Conservation (phyloP, 2,329 filamentous ascomycete genomes). For the Fusarium sp. region DNA sequence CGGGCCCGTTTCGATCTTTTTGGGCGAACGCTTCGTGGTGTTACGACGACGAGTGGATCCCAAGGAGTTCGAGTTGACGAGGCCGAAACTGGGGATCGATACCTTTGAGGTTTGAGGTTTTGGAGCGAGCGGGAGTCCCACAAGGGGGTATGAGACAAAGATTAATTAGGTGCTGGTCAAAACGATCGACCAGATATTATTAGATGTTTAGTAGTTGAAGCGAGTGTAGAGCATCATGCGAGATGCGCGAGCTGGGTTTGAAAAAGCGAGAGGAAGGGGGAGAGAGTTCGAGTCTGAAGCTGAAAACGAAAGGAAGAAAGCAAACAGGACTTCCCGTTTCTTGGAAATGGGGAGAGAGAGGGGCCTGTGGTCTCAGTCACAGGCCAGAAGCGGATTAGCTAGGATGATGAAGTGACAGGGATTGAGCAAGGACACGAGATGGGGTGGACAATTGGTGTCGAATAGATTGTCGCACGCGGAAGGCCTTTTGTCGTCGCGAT, state of each 20-base stretch:
- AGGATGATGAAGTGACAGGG: slow-evolving; percentile 23
- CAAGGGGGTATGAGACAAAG: not conserved
- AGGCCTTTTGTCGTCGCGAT: slow-evolving; percentile 6
- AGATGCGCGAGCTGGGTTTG: slow-evolving; percentile 24
- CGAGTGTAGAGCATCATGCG: slow-evolving; percentile 38
- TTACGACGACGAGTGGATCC: slow-evolving; percentile 32
- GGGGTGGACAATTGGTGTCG: slow-evolving; percentile 25
- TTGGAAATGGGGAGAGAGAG: slow-evolving; percentile 3
- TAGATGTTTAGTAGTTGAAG: slow-evolving; percentile 23
- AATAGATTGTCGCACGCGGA: slow-evolving; percentile 32
- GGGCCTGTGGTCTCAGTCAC: not conserved
- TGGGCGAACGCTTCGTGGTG: slow-evolving; percentile 12
- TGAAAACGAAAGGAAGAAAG: slow-evolving; percentile 20
- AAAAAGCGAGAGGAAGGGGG: slow-evolving; percentile 23
- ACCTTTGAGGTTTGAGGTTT: slow-evolving; percentile 7
- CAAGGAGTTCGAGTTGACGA: slow-evolving; percentile 16
- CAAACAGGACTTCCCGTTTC: slow-evolving; percentile 14
- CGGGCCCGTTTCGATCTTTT: slow-evolving; percentile 4
- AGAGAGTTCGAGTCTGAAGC: slow-evolving; percentile 12
- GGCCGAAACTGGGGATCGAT: slow-evolving; percentile 11
- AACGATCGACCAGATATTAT: slow-evolving; percentile 1
- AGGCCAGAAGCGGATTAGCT: slow-evolving; percentile 34
- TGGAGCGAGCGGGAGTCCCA: slow-evolving; percentile 12
- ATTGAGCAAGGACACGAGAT: slow-evolving; percentile 35
- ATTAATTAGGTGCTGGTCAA: slow-evolving; percentile 12